phyloP scores from a whole-genome alignment of 2,329 filamentous ascomycete species.

The Blastomyces gilchristii region DNA sequence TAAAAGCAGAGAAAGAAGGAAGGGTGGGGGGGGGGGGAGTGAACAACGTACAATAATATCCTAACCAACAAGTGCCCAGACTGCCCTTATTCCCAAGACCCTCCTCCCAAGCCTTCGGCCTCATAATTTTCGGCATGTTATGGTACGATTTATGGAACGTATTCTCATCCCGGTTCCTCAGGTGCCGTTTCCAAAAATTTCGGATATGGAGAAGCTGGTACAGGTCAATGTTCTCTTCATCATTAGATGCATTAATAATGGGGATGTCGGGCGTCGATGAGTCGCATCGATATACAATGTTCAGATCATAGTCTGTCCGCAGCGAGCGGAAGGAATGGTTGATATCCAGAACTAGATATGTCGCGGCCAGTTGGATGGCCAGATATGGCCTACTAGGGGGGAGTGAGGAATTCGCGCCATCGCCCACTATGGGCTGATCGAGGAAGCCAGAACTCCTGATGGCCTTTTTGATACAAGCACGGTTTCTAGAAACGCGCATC shows the following conservation, averaged over 20 bases:
- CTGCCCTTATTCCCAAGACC: conserved; percentile 7
- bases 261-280: conserved; percentile 1
- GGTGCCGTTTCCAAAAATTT: conserved; percentile 35
- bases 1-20: not conserved
- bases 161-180: conserved; percentile 23
- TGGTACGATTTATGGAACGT: conserved; percentile 22
- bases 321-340: conserved; percentile 17
- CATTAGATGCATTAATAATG: conserved; percentile 13
- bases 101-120: conserved; percentile 17
- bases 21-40: not conserved
- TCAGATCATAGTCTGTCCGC: conserved; percentile 26
- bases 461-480: conserved; percentile 15
- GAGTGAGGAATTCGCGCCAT: conserved; percentile 16
- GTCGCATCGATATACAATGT: conserved; percentile 21
- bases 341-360: conserved; percentile 26
- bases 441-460: conserved; percentile 20
- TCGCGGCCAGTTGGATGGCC: conserved; percentile 23
- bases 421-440: conserved; percentile 17
- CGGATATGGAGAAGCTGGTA: conserved; percentile 29
- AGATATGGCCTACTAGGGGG: conserved; percentile 14
- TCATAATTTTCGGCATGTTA: conserved; percentile 14
- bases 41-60: conserved; percentile 25
- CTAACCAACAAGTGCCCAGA: conserved; percentile 23
- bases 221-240: conserved; percentile 21
- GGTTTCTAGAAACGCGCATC: not conserved